Conservation (phyloP, 805 yeast genomes). For the Zygosaccharomyces rouxii region DNA sequence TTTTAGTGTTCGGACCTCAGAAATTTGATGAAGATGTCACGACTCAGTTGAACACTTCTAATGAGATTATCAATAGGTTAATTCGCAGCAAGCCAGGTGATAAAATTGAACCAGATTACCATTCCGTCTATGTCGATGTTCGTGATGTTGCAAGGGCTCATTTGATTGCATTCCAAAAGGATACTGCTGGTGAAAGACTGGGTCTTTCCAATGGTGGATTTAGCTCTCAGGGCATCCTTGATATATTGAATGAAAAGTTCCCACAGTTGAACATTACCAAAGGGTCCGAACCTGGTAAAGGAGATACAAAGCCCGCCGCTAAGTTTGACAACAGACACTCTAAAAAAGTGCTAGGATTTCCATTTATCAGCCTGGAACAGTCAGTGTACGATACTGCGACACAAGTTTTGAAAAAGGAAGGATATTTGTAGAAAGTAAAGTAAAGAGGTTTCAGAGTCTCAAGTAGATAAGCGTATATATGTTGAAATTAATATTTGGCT, state of each 20-base stretch:
- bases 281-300: constrained; percentile 35
- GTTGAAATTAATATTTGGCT: no score
- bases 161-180: constrained; percentile 44
- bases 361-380: constrained; percentile 18
- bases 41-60: constrained; percentile 37
- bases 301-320: neutral
- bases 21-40: constrained; percentile 37
- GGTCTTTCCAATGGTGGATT: constrained; percentile 24
- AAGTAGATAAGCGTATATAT: no score
- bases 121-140: constrained; percentile 45
- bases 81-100: constrained; percentile 30
- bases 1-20: constrained; percentile 50
- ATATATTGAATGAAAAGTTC: constrained; percentile 36
- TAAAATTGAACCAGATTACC: constrained; percentile 20
- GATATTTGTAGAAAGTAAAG: neutral
- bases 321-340: constrained; percentile 19
- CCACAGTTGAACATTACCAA: constrained; percentile 43
- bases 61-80: constrained; percentile 31
- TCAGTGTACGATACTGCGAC: constrained; percentile 23
- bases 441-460: no score
- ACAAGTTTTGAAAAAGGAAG: constrained; percentile 22
- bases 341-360: constrained; percentile 22
- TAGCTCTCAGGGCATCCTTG: constrained; percentile 27
- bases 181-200: constrained; percentile 37
- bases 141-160: constrained; percentile 62